Evolutionary conservation across 768 basidiomycete species (phyloP).

Genomic region (Tylopilus vinaceipallidus): DNA sequence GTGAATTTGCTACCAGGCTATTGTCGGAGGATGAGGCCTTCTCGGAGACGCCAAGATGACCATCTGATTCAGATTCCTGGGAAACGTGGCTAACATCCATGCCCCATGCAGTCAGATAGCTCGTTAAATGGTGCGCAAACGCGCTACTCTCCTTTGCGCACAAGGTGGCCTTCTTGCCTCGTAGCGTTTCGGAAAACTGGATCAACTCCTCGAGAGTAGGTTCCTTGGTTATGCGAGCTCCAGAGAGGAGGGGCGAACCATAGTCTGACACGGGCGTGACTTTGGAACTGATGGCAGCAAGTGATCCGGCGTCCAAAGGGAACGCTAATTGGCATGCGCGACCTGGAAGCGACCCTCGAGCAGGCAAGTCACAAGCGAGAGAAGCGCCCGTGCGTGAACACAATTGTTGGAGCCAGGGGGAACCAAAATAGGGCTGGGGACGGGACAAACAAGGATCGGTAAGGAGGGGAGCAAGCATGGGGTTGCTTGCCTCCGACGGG

Average conservation of each 20-base stretch:
- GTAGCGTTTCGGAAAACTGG: slow-evolving; percentile 76
- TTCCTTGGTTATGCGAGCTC: slow-evolving; percentile 57
- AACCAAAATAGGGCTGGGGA: slow-evolving; percentile 41
- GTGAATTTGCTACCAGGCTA: slow-evolving; percentile 2
- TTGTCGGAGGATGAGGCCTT: slow-evolving; percentile 9
- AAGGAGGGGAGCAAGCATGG: slow-evolving; percentile 6
- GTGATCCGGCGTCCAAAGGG: slow-evolving; percentile 57
- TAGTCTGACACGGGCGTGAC: slow-evolving; percentile 43
- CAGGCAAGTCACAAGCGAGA: slow-evolving; percentile 37
- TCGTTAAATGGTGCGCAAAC: slow-evolving; percentile 91
- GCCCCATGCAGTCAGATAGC: slow-evolving; percentile 93
- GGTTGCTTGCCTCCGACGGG: slow-evolving; percentile 18
- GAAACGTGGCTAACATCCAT: slow-evolving; percentile 87
- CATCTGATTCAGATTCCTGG: slow-evolving; percentile 53
- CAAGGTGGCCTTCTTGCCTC: slow-evolving; percentile 78
- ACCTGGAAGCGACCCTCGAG: slow-evolving; percentile 40
- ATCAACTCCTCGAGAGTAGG: slow-evolving; percentile 78
- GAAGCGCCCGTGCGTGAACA: slow-evolving; percentile 58
- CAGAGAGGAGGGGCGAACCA: slow-evolving; percentile 45
- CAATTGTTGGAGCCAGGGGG: slow-evolving; percentile 58
- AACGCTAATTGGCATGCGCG: slow-evolving; percentile 67
- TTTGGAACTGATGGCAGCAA: slow-evolving; percentile 41
- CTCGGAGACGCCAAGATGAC: slow-evolving; percentile 20
- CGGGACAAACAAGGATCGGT: slow-evolving; percentile 24
- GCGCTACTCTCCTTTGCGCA: slow-evolving; percentile 85